Evolutionary conservation across 106 monocot genomes (phyloP).

Genomic region (Chionographis japonica): DNA sequence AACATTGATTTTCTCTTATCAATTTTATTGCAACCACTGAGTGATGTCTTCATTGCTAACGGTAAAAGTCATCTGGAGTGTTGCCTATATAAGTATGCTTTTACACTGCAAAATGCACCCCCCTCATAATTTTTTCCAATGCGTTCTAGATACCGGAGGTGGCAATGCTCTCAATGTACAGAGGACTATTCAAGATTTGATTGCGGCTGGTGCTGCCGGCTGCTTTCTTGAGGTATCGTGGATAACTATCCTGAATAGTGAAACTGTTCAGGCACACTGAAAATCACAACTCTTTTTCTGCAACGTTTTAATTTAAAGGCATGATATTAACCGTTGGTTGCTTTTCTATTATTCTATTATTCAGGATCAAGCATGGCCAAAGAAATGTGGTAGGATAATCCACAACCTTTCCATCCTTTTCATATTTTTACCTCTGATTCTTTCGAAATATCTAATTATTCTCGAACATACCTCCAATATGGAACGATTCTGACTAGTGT

Average conservation of each 20-base stretch:
- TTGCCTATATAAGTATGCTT: background rate
- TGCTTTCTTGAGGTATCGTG: slow-evolving; percentile 58
- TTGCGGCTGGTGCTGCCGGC: slow-evolving; percentile 65
- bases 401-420: background rate
- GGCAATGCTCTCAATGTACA: slow-evolving; percentile 69
- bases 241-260: background rate
- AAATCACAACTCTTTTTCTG: too few relatives aligned
- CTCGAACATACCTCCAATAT: background rate
- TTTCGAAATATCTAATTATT: background rate
- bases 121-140: background rate
- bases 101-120: background rate
- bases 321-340: background rate
- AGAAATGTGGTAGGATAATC: slow-evolving; percentile 51
- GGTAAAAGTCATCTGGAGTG: background rate
- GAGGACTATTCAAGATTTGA: slow-evolving; percentile 58
- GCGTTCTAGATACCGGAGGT: slow-evolving; percentile 54
- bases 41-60: background rate
- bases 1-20: too few relatives aligned
- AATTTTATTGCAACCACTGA: background rate
- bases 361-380: slow-evolving; percentile 78
- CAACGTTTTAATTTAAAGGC: too few relatives aligned
- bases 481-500: background rate
- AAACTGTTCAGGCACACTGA: background rate
- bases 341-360: background rate
- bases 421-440: background rate